A percentile compares a stretch with the other conserved stretches of the same genome.
Evolutionary conservation across 2,329 filamentous ascomycete genomes (phyloP).

Genomic region (Nigrospora sphaerica): DNA sequence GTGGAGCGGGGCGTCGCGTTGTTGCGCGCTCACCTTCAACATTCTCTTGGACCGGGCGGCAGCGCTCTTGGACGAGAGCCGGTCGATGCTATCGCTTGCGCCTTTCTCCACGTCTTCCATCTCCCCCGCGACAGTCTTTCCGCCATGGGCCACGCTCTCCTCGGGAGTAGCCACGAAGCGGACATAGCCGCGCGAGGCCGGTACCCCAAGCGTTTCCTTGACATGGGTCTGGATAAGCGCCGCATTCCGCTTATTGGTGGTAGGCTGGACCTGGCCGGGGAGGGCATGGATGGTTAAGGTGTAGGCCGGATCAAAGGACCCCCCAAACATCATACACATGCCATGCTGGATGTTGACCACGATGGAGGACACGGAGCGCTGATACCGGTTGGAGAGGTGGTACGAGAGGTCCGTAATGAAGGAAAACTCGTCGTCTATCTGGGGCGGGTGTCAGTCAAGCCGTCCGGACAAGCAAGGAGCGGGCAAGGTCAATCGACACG

Average conservation of each 20-base stretch:
- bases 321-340: slow-evolving; percentile 66
- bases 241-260: slow-evolving; percentile 75
- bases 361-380: slow-evolving; percentile 65
- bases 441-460: slow-evolving; percentile 4
- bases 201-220: slow-evolving; percentile 61
- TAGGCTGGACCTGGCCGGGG: slow-evolving; percentile 59
- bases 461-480: background rate
- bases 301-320: slow-evolving; percentile 73
- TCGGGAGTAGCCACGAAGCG: slow-evolving; percentile 65
- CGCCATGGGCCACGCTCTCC: slow-evolving; percentile 64
- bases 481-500: background rate
- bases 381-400: slow-evolving; percentile 67
- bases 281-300: slow-evolving; percentile 67
- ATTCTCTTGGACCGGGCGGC: background rate
- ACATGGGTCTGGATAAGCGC: slow-evolving; percentile 71
- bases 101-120: slow-evolving; percentile 49
- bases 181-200: slow-evolving; percentile 60
- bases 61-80: slow-evolving; percentile 2
- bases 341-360: slow-evolving; percentile 72
- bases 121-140: slow-evolving; percentile 62
- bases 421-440: slow-evolving; percentile 70
- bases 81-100: slow-evolving; percentile 13
- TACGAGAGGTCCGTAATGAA: slow-evolving; percentile 69
- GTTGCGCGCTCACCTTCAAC: slow-evolving; percentile 2
- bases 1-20: slow-evolving; percentile 2